Base-by-base conservation (phyloP, 192 early-diverging fungal species). In the Geranomyces michiganensis region DNA sequence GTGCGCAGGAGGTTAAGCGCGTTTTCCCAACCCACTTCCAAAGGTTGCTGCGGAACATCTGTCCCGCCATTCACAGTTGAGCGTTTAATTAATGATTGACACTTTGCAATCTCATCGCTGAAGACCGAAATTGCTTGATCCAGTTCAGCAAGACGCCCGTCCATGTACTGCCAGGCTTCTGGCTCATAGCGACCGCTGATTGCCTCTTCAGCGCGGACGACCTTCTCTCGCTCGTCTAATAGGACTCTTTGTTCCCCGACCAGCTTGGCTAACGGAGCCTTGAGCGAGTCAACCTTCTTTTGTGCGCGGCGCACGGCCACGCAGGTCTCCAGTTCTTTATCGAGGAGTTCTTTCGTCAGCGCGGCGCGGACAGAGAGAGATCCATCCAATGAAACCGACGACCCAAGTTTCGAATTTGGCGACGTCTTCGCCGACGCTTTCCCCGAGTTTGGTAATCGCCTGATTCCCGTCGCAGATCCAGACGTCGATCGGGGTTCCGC, bases 291-390 rank as follows among this genome's bases (percentile, higher is more conserved):
- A 14, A 85, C 60, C 33, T 51, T 67, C 44, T 68, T 65, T 49
- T 75, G 72, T 21, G 79, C 72, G 24, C 72, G 73, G 1, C 82
- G 76, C 41, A 63, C 72, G 13, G 53, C 29, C 10, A 84, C 74
- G 12, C 70, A 69, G 5, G 77, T 31, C 15, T 62, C 64, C 0
- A 85, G 51, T 56, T 85, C 83, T 62, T 85, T 80, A 17, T 85
- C 83, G 56, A 85, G 64, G 80, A 85, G 74, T 49, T 82, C 77
- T 67, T 80, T 82, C 66, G 79, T 82, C 55, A 85, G 73, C 58
- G 79, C 76, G 0, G 78, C 78, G 14, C 73, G 67, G 0, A 85
- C 72, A 26, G 71, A 67, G 17, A 78, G 43, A 32, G 71, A 27
- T 56, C 41, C 41, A 12, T 26, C 61, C 13, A 27, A 14, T 12